Evolutionary conservation across 1,284 basidiomycete genomes (phyloP).

Genomic region (Trametes versicolor): DNA sequence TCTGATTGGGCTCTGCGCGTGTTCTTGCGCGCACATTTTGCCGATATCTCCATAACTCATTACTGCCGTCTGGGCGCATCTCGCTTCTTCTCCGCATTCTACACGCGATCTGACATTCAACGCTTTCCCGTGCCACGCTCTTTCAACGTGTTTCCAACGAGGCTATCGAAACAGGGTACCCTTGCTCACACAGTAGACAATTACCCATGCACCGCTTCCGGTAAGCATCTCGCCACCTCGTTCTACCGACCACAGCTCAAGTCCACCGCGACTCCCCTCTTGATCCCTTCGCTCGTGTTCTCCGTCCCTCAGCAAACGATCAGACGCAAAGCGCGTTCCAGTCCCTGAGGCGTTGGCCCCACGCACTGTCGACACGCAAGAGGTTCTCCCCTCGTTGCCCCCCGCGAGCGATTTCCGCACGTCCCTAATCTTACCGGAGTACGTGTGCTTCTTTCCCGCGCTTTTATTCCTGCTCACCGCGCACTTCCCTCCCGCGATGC

Average conservation of each 20-base stretch:
- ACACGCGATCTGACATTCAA: conserved; percentile 32
- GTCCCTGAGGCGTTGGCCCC: conserved; percentile 42
- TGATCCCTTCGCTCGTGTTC: conserved; percentile 26
- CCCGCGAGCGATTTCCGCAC: conserved; percentile 81
- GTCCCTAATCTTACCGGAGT: conserved; percentile 85
- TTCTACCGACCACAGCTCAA: conserved; percentile 37
- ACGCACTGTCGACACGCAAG: conserved; percentile 46
- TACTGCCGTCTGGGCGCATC: conserved; percentile 25
- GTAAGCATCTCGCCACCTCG: conserved; percentile 56
- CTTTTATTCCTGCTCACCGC: conserved; percentile 29
- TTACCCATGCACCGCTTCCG: conserved; percentile 81
- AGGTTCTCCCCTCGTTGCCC: conserved; percentile 64
- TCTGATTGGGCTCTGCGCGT: conserved; percentile 29
- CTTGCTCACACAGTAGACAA: conserved; percentile 33
- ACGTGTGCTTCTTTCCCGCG: conserved; percentile 48
- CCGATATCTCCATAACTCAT: conserved; percentile 36
- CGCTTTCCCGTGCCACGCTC: conserved; percentile 38
- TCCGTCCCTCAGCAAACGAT: conserved; percentile 60
- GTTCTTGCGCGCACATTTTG: conserved; percentile 24
- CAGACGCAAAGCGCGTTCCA: conserved; percentile 65
- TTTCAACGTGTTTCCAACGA: conserved; percentile 74
- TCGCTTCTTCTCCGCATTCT: conserved; percentile 22
- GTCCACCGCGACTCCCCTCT: conserved; percentile 22
- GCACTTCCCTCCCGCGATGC: conserved; percentile 27
- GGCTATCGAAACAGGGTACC: conserved; percentile 46